Evolutionary conservation across 495 filamentous ascomycete species (phyloP), one percentile per base, ranked within the genome.

Genomic region (Apiosordaria backusii): DNA sequence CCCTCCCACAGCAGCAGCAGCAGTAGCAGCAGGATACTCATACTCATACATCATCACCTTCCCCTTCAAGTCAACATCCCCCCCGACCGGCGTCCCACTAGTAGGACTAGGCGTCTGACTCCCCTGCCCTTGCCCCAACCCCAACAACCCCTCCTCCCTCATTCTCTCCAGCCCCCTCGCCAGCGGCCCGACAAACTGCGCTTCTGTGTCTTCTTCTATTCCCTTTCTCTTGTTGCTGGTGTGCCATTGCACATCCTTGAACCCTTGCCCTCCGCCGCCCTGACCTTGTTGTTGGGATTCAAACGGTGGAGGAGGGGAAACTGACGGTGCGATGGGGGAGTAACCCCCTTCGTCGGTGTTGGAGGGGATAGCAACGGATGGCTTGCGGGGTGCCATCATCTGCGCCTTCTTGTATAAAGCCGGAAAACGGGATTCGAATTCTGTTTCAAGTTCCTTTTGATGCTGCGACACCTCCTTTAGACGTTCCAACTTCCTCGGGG

Each of bases 391-490:
- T n/a, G 68, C 64, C 66, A 78, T 71, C 3, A 76, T 69, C 26
- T 73, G 58, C 0, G 74, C 74, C 63, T 81, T 80, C 50, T 64
- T 74, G 60, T 71, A 78, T 13, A 80, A 68, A 5, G 68, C 72
- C 0, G 78, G 75, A 52, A 78, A 76, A 10, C 68, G 70, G 4
- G 64, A 60, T 45, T 78, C 70, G 24, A 82, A 79, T 40, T 81
- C 77, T 1, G 65, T 62, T 57, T 80, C 79, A 27, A 82, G 71
- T 22, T 78, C 75, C 57, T 67, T 70, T 59, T 82, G 80, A 18
- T 77, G 72, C 54, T 79, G 74, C 23, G 75, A 70, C n/a, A 79
- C 75, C 7, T 73, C 74, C 4, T 70, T 68, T 16, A 65, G 60
- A 18, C 79, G 73, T 27, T 81, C 80, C 4, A 71, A 65, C 63